These are phyloP conservation scores for Zizania latifolia DNA, from an alignment of 176 grass and related monocot genomes.

Conservation along the genomic window DNA sequence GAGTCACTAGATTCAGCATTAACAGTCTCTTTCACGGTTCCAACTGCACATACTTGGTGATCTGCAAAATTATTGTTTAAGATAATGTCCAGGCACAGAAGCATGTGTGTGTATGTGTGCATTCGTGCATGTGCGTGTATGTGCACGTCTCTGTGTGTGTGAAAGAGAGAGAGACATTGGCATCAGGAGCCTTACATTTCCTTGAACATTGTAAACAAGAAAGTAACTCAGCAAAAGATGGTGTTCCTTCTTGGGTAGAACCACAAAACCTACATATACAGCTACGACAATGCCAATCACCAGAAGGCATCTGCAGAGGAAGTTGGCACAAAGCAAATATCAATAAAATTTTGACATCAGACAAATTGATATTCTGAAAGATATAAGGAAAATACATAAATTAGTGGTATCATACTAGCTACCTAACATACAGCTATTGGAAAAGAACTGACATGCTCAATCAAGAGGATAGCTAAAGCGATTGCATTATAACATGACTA, in stretches of 20 bases:
- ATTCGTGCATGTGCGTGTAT: too few relatives aligned
- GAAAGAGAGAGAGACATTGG: neutral
- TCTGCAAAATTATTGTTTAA: conserved; percentile 47
- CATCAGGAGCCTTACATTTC: conserved; percentile 67
- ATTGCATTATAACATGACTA: neutral
- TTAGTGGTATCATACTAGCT: conserved; percentile 20
- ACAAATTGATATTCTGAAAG: neutral
- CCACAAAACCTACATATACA: conserved; percentile 86
- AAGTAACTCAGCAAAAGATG: conserved; percentile 39
- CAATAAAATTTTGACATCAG: conserved; percentile 7
- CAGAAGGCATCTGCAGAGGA: conserved; percentile 62
- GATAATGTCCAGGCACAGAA: conserved; percentile 10
- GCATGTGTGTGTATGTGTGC: neutral
- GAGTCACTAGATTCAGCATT: conserved; percentile 17
- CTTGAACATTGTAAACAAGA: conserved; percentile 73
- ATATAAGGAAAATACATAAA: conserved; percentile 6
- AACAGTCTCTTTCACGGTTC: conserved; percentile 16
- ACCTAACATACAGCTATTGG: conserved; percentile 15
- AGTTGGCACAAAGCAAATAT: conserved; percentile 34
- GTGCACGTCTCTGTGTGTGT: neutral
- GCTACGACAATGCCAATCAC: conserved; percentile 84
- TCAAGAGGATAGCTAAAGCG: conserved; percentile 17
- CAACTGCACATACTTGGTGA: conserved; percentile 60
- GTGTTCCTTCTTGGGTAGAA: conserved; percentile 41
- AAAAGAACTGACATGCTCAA: neutral